Base-by-base conservation (phyloP, 2,329 filamentous ascomycete species). In the Colletotrichum scovillei region DNA sequence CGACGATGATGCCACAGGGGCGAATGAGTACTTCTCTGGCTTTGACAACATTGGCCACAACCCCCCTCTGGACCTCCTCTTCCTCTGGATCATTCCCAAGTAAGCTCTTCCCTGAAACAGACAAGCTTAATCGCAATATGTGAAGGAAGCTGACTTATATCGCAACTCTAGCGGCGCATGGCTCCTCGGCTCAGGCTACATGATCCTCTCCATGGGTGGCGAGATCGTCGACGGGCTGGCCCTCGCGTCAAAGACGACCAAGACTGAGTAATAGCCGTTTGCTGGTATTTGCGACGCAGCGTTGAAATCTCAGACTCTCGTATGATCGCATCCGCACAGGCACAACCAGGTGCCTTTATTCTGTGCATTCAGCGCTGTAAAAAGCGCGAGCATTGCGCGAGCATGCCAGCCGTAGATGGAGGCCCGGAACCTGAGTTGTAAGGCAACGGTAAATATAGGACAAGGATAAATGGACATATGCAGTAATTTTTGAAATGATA, bases 31-130 rank as follows among this genome's bases (percentile, higher is more conserved):
- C 74, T 90, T 83, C 77, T 88, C 87, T 6, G 86, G 83, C 46
- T 91, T 87, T 75, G 84, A 84, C 76, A 89, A 90, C 77, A 88
- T 91, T 69, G 88, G 88, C 55, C 89, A 91, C 78, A 91, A 91
- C 79, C 76, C 80, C 42, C 57, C 80, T 0, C 58, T 76, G 16
- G 81, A 85, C 58, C 80, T 91, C 38, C 67, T 90, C 56, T 78
- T 86, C 64, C 80, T 91, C 62, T 91, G 89, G 88, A 86, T 90
- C 66, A 86, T 91, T 63, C 88, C 88, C 64, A 91, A 90, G 89
- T 90, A 79, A 78, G 88, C 81, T 6, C 26, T 6, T 12, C 8
- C 49, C 26, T 8, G 7, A 12, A 26, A 49, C 9, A 24, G 46
- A 1, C 32, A 28, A 2, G 14, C 46, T 28, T 12, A 46, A 7